These are phyloP conservation scores for Suillus subaureus DNA, from an alignment of 768 basidiomycete species.

Conservation along the genomic window DNA sequence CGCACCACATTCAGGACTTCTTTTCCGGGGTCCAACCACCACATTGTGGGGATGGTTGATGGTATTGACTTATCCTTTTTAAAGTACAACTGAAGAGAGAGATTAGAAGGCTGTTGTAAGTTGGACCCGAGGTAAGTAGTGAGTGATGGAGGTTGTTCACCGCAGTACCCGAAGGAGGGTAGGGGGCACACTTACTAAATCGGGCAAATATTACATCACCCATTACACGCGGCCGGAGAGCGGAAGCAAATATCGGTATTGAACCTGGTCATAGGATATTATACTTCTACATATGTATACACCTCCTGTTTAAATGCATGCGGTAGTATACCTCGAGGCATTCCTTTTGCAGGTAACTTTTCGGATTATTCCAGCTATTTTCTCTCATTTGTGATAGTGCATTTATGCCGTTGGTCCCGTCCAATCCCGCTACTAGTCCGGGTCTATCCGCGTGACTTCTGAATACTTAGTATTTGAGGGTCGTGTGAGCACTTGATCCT, in stretches of 20 bases:
- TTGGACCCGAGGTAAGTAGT: background rate
- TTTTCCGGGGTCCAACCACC: constrained; percentile 88
- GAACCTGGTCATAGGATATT: background rate
- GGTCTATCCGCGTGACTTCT: constrained; percentile 18
- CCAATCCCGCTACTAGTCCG: constrained; percentile 16
- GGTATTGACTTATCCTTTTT: constrained; percentile 1
- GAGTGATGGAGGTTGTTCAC: background rate
- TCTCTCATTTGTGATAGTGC: constrained; percentile 1
- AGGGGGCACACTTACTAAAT: background rate
- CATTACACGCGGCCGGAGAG: background rate
- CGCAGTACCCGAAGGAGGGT: background rate
- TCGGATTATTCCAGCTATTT: constrained; percentile 1
- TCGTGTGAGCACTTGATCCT: constrained; percentile 17
- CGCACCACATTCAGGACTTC: constrained; percentile 80
- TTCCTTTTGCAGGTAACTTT: background rate
- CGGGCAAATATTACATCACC: background rate
- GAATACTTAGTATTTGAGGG: constrained; percentile 10
- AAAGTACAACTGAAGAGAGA: background rate
- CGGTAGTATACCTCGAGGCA: background rate
- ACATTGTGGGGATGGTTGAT: constrained; percentile 50
- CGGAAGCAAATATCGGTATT: background rate
- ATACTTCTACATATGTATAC: background rate
- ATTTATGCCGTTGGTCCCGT: constrained; percentile 14
- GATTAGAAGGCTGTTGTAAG: background rate
- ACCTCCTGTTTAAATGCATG: background rate